phyloP scores from a whole-genome alignment of 139 green algal genomes.

The Haematococcus lacustris region DNA sequence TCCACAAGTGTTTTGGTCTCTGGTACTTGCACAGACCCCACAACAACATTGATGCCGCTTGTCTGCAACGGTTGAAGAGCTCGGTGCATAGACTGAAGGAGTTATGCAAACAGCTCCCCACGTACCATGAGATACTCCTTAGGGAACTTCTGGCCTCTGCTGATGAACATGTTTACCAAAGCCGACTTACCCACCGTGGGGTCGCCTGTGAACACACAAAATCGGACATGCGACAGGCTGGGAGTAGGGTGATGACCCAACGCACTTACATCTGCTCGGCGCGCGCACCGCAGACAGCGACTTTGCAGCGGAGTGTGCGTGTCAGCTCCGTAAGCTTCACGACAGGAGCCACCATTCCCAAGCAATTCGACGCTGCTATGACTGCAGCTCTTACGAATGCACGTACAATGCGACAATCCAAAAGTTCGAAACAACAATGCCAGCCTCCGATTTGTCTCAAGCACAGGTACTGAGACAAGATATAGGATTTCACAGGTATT shows the following conservation, averaged over 20 bases:
- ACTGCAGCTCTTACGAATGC: no score
- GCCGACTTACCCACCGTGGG: constrained; percentile 24
- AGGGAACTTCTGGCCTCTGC: constrained; percentile 29
- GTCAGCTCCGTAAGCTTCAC: constrained; percentile 31
- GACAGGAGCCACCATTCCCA: no score
- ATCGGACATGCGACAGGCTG: neutral
- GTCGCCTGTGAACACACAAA: constrained; percentile 20
- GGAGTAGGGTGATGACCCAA: neutral
- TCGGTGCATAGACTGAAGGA: no score
- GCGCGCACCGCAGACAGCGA: constrained; percentile 33
- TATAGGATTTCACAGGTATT: no score
- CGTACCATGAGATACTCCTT: constrained; percentile 40
- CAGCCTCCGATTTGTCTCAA: no score
- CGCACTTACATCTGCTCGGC: neutral
- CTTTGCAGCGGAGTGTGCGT: constrained; percentile 30
- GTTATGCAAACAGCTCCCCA: no score
- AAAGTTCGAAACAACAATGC: no score
- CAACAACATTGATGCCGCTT: constrained; percentile 22
- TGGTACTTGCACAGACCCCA: constrained; percentile 20
- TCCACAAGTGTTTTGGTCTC: constrained; percentile 29
- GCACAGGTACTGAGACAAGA: no score
- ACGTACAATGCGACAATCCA: no score
- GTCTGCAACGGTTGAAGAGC: no score
- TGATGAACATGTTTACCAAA: constrained; percentile 36
- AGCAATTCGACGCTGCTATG: no score